Evolutionary conservation across 805 yeast species (phyloP), one percentile per base, ranked within the genome.

Genomic region (Suhomyces faveliae): DNA sequence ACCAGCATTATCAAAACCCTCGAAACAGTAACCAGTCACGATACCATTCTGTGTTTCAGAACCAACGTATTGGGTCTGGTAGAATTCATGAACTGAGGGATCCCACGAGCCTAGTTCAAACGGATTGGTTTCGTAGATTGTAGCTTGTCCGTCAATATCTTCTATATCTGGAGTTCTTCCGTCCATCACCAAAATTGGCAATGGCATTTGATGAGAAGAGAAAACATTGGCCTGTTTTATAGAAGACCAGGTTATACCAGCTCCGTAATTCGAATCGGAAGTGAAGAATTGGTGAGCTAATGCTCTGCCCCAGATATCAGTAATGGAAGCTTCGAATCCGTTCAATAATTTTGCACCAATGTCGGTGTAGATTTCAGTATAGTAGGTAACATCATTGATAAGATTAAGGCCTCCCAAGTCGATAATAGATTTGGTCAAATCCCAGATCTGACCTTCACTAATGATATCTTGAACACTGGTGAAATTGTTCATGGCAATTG

Each of bases 381-480:
- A 71, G 57, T 64, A 66, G 61, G 85, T 87, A 57, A 71, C 83
- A 11, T 95, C 90, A 43, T 76, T 77, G 54, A 80, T 64, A 54
- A 83, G 80, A 52, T 83, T 80, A 44, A 75, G 45, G 83, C 79
- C 52, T 78, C 84, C 56, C 78, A 70, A 55, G 84, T 81, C 46
- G 86, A 95, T 71, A 79, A 86, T 46, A 86, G 96, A 86, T 80
- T 85, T 60, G 35, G 58, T 60, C 47, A 72, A 60, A 53, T 71
- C 65, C 77, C 77, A 72, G 45, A 72, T 59, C 9, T 54, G 44
- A 13, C 55, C 53, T 19, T 60, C 59, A 25, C 59, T 55, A 7
- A 67, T 27, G 39, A 72, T 64, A 2, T 62, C 60, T 41, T 77
- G 71, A 46, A 81, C 82, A 52, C 78, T 71, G 45, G 74, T 62